Percentiles rank a stretch among this genome's conserved stretches.
Conservation (phyloP, 2,329 filamentous ascomycete species). For the Neofusicoccum umdonicola region DNA sequence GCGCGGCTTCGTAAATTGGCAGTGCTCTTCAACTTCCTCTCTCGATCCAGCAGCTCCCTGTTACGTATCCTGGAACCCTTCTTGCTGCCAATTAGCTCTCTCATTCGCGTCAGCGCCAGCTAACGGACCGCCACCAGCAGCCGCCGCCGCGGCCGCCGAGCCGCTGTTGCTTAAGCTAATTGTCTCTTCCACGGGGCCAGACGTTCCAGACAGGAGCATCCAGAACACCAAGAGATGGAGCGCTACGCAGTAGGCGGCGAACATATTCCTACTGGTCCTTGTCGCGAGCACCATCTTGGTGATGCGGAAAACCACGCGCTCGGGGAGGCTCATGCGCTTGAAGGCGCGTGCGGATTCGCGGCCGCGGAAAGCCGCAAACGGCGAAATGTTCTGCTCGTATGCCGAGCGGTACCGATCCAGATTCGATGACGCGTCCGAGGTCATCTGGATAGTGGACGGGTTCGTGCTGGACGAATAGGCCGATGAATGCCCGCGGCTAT, state of each 20-base stretch:
- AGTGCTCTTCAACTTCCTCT: conserved; percentile 2
- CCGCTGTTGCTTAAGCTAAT: conserved; percentile 24
- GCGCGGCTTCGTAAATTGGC: conserved; percentile 11
- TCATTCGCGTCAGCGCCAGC: conserved; percentile 23
- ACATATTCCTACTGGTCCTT: conserved; percentile 85
- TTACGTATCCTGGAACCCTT: conserved; percentile 32
- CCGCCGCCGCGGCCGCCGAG: conserved; percentile 27
- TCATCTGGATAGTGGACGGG: conserved; percentile 65
- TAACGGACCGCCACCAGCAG: conserved; percentile 30
- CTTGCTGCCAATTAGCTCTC: conserved; percentile 35
- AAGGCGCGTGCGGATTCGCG: conserved; percentile 88
- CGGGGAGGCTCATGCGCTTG: conserved; percentile 87
- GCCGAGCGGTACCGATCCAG: conserved; percentile 85
- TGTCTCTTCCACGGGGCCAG: conserved; percentile 63
- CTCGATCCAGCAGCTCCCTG: not conserved
- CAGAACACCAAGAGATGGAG: conserved; percentile 85
- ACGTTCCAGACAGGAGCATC: conserved; percentile 81
- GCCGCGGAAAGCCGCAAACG: conserved; percentile 93
- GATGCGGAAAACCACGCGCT: conserved; percentile 84
- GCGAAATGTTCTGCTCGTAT: conserved; percentile 93
- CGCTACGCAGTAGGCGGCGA: conserved; percentile 85
- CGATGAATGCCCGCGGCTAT: conserved; percentile 68
- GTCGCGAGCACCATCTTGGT: conserved; percentile 90
- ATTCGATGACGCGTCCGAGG: conserved; percentile 59
- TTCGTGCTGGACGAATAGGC: conserved; percentile 65